Base-by-base conservation (phyloP, 2,329 filamentous ascomycete species). In the Colletotrichum navitas region DNA sequence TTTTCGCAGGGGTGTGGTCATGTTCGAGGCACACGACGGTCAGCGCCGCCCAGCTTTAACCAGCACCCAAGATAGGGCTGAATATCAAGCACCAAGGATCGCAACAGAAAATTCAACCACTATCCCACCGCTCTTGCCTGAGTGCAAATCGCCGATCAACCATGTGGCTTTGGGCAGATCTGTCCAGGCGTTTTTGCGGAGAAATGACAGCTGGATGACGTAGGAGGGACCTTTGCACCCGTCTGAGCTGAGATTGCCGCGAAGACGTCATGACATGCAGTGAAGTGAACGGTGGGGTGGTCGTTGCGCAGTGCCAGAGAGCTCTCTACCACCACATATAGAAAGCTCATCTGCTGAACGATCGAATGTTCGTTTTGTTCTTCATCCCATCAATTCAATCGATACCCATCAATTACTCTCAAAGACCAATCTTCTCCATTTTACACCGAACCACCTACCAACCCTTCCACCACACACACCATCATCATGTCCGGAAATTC, bases 401-500 rank as follows among this genome's bases (percentile, higher is more conserved):
- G 8, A 29, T 41, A 54, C 36, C 16, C 24, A 18, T 55, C 49
- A 54, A 26, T 55, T 26, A 54, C 21, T 52, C 3, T 14, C 14
- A 26, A 45, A 43, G 11, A 24, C 36, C 61, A 34, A 12, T 29
- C 26, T n/a, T 63, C 14, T 45, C 1, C 1, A 32, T 2, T 41
- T 16, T 12, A 24, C 2, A 39, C 12, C 43, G 39, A 7, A 18
- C 18, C 49, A 43, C n/a, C 11, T n/a, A 43, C 47, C 16, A 49
- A 39, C 4, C 16, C 24, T 1, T 26, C 47, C 47, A 32, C 26
- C 56, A 41, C 5, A 62, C 47, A 54, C 16, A 32, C 34, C 34
- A 47, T 60, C 74, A 79, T 47, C 69, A 83, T 82, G 81, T 78
- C 79, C 70, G 80, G 79, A 73, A 77, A 84, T 73, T 93, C 92